A percentile compares a stretch with the other conserved stretches of the same genome.
Evolutionary conservation across 768 basidiomycete genomes (phyloP).

Genomic region (Amanita phalloides): DNA sequence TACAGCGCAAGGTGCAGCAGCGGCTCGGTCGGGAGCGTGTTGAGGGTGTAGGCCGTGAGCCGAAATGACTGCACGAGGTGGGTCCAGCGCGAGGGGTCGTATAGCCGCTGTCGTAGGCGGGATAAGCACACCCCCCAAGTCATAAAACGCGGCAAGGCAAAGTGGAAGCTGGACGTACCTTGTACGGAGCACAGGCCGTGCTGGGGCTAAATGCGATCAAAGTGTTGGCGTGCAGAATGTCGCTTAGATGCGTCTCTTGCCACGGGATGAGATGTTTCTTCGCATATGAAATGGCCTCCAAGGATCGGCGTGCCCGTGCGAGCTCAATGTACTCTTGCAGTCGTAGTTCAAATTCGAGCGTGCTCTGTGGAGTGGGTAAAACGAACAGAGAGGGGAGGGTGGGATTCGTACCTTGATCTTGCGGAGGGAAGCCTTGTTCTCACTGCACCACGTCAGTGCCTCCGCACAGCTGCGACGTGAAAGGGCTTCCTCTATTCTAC

Average conservation of each 20-base stretch:
- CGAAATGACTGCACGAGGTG: slow-evolving; percentile 72
- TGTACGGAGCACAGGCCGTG: slow-evolving; percentile 71
- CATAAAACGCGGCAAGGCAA: slow-evolving; percentile 7
- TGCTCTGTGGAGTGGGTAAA: slow-evolving; percentile 45
- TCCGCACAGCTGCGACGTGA: slow-evolving; percentile 69
- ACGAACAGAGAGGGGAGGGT: neutral
- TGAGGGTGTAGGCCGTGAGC: slow-evolving; percentile 75
- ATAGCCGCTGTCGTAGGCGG: slow-evolving; percentile 49
- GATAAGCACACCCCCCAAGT: too few relatives aligned
- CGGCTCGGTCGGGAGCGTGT: slow-evolving; percentile 81
- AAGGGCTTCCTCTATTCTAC: slow-evolving; percentile 77
- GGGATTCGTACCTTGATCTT: slow-evolving; percentile 64
- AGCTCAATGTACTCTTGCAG: slow-evolving; percentile 97
- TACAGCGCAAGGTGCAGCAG: slow-evolving; percentile 82
- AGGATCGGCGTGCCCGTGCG: slow-evolving; percentile 48
- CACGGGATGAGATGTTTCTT: slow-evolving; percentile 73
- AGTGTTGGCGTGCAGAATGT: slow-evolving; percentile 69
- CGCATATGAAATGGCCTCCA: slow-evolving; percentile 77
- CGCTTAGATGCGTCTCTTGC: slow-evolving; percentile 70
- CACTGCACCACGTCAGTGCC: slow-evolving; percentile 91
- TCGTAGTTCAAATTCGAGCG: slow-evolving; percentile 91
- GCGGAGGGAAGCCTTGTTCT: slow-evolving; percentile 86
- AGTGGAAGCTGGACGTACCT: slow-evolving; percentile 29
- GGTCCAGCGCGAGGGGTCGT: slow-evolving; percentile 72
- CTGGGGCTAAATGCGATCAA: slow-evolving; percentile 66